Base-by-base conservation (phyloP, 2,329 filamentous ascomycete species). In the Golovinomyces cichoracearum region DNA sequence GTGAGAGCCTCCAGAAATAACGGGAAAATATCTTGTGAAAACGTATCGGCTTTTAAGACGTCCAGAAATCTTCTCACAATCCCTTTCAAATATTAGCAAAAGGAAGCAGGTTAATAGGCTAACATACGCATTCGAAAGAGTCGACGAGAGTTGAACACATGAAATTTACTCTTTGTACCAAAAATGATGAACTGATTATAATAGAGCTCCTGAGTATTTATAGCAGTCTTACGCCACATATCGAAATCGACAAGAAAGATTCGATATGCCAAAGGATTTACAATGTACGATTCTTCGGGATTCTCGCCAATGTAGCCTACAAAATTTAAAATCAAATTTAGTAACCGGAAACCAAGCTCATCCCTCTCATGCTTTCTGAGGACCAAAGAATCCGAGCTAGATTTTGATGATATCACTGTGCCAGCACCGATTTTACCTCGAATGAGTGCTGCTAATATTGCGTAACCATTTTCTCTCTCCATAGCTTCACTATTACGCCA, bases 401-500 rank as follows among this genome's bases (percentile, higher is more conserved):
- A 51, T 31, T 50, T 62, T 54, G 44, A 63, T 55, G 55, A 57
- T 42, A 65, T 56, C 15, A 64, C 61, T 48, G 60, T 58, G 47
- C 70, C 69, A 45, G 58, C 55, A 4, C 80, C 80, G 27, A 93
- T 68, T 61, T 93, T 94, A 49, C 83, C 81, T 49, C 84, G 78
- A 22, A 98, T 65, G 17, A 95, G 70, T 62, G 85, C 76, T 37
- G 81, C 81, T 47, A 98, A 66, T 31, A 95, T 82, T 23, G 83
- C 80, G 60, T 94, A 98, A 0, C 88, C 92, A 55, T 92, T 90
- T 51, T 93, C 85, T 57, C 83, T 78, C 62, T 98, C 90, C 81
- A 98, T 94, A 23, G 90, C 86, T 61, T 98, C 92, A 55, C 90
- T 95, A 55, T 95, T 95, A 53, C 90, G 75, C 90, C 92, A 98